phyloP scores from a whole-genome alignment of 768 basidiomycete genomes.

The Lactarius psammicola region DNA sequence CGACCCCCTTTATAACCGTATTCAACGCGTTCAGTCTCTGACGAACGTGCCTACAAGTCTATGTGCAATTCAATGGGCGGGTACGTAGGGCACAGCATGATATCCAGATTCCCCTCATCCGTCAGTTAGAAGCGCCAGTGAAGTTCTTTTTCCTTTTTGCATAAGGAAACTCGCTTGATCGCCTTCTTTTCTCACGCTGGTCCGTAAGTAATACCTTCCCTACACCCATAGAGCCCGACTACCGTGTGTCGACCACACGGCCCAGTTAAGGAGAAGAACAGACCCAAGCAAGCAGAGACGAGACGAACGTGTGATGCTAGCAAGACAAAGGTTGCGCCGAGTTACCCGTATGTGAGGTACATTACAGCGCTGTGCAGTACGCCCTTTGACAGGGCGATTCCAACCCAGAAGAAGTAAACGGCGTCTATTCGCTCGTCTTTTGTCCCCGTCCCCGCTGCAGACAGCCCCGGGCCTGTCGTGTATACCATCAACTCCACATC shows the following conservation, averaged over 20 bases:
- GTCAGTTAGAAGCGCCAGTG: neutral
- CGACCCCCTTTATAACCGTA: neutral
- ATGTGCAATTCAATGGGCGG: constrained; percentile 4
- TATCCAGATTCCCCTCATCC: neutral
- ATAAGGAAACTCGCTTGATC: neutral
- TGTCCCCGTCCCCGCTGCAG: neutral
- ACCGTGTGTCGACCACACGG: neutral
- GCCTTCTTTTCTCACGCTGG: neutral
- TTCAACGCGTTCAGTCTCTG: neutral
- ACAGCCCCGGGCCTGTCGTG: neutral
- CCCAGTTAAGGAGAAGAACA: neutral
- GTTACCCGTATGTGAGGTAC: neutral
- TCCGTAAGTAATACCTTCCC: neutral
- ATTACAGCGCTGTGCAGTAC: neutral
- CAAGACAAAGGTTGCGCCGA: neutral
- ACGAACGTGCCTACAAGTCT: neutral
- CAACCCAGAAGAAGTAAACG: neutral
- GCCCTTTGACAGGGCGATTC: neutral
- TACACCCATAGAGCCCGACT: neutral
- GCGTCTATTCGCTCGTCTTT: neutral
- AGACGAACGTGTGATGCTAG: neutral
- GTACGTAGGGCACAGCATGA: neutral
- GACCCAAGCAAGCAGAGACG: neutral
- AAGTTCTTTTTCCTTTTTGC: neutral
- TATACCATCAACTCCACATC: neutral